A percentile compares a stretch with the other conserved stretches of the same genome.
Evolutionary conservation across 192 early-diverging fungal genomes (phyloP).

Genomic region (Rhizophagus sp.): DNA sequence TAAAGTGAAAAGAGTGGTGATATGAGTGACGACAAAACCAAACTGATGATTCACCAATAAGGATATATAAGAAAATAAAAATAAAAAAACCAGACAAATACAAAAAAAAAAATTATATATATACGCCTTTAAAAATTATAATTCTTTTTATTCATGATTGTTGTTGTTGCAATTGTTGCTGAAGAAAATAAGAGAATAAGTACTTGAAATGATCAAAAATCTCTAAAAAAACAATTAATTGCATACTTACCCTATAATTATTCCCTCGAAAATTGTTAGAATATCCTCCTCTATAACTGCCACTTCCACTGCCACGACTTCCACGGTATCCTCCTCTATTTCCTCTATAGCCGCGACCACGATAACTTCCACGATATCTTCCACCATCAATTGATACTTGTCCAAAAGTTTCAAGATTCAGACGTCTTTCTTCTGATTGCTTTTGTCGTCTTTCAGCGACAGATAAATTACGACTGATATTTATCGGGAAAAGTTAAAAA

Average conservation of each 20-base stretch:
- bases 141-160: background rate
- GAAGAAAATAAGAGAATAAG: background rate
- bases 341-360: slow-evolving; percentile 53
- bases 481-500: background rate
- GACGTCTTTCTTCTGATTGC: slow-evolving; percentile 80
- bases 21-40: background rate
- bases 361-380: slow-evolving; percentile 59
- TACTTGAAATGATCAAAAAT: background rate
- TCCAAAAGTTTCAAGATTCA: slow-evolving; percentile 98
- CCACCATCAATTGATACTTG: slow-evolving; percentile 74
- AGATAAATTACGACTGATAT: slow-evolving; percentile 41
- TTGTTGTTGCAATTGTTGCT: background rate
- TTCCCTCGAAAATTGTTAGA: slow-evolving; percentile 39
- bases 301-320: slow-evolving; percentile 41
- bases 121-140: background rate
- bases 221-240: background rate
- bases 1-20: background rate
- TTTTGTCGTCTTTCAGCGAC: slow-evolving; percentile 71
- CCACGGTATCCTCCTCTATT: slow-evolving; percentile 49
- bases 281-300: slow-evolving; percentile 53
- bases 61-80: background rate
- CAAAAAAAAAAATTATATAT: too few species aligned
- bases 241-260: slow-evolving; percentile 13
- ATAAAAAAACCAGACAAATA: background rate
- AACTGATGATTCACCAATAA: background rate